phyloP scores from a whole-genome alignment of 129 eudicot species.

The Flaveria ramosissima region DNA sequence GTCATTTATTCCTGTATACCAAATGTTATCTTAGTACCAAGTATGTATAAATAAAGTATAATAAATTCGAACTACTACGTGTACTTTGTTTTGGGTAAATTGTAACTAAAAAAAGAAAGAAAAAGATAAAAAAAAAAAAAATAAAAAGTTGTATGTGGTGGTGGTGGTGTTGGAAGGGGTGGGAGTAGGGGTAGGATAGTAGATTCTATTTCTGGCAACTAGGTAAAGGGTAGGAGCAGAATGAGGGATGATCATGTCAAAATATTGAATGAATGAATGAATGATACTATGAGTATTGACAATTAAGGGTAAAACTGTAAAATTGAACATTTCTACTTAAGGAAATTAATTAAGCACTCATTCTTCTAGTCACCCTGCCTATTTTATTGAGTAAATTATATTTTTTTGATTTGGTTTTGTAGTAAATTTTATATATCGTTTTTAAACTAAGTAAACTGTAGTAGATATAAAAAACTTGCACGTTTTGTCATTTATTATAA shows the following conservation, averaged over 20 bases:
- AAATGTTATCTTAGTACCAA: no score
- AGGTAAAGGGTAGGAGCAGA: constrained; percentile 16
- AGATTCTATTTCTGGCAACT: not conserved
- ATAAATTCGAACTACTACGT: no score
- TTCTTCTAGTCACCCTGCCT: constrained; percentile 34
- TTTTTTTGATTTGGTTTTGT: no score
- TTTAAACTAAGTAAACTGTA: no score
- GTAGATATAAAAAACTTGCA: no score
- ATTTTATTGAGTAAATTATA: not conserved
- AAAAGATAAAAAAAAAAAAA: no score
- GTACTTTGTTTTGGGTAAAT: not conserved
- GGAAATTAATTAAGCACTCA: constrained; percentile 53
- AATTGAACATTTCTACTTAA: constrained; percentile 36
- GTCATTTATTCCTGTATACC: no score
- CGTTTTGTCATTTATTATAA: no score
- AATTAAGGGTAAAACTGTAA: constrained; percentile 1
- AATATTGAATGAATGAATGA: constrained; percentile 11
- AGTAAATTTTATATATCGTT: no score
- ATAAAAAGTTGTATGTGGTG: not conserved
- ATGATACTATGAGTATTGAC: constrained; percentile 9
- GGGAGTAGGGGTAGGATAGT: no score
- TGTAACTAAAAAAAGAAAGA: not conserved
- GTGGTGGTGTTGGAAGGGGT: constrained; percentile 1
- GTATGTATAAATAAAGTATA: no score
- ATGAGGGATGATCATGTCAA: constrained; percentile 11